Conservation (phyloP, 169 alveolate genomes). For the Besnoitia besnoiti region DNA sequence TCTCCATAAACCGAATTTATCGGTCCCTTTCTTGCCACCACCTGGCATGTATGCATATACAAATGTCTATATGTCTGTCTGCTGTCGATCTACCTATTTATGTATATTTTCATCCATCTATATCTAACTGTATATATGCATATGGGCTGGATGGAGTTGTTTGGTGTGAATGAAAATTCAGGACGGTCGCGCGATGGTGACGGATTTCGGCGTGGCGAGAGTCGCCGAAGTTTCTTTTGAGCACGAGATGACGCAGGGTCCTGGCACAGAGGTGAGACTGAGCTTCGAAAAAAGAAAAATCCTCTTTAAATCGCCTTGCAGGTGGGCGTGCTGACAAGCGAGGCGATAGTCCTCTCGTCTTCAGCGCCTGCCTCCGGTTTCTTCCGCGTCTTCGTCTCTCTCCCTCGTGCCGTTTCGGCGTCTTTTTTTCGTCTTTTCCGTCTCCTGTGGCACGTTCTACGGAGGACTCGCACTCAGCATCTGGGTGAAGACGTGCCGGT, state of each 20-base stretch:
- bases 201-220: conserved; percentile 66
- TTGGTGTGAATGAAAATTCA: not conserved
- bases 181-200: conserved; percentile 64
- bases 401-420: no score
- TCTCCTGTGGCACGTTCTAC: no score
- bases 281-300: no score
- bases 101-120: not conserved
- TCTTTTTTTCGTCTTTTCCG: no score
- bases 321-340: no score
- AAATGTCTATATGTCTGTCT: not conserved
- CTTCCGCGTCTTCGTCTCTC: no score
- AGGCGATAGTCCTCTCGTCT: no score
- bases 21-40: not conserved
- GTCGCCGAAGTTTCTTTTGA: conserved; percentile 55
- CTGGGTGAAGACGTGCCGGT: not conserved
- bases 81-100: not conserved
- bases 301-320: no score
- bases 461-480: not conserved
- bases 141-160: not conserved
- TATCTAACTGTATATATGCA: not conserved
- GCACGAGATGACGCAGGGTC: conserved; percentile 61
- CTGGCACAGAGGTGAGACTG: conserved; percentile 58
- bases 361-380: no score
- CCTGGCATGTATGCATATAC: not conserved
- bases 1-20: not conserved